phyloP scores from a whole-genome alignment of 1,139 yeast species.

The Magnusiomyces fungicola region DNA sequence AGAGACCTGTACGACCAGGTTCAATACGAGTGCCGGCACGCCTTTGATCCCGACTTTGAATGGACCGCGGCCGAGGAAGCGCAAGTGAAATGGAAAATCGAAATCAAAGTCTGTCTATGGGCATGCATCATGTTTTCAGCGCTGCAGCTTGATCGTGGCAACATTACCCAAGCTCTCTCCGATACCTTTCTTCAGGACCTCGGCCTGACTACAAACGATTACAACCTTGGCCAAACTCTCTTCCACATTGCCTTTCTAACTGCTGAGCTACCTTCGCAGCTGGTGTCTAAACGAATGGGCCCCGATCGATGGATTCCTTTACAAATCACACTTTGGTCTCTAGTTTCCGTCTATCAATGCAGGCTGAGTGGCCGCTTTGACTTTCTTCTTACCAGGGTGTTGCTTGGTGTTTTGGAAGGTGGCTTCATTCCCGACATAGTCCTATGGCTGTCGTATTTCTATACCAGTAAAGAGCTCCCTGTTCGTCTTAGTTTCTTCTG shows the following conservation, averaged over 20 bases:
- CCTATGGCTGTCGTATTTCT: constrained; percentile 48
- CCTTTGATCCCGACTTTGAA: constrained; percentile 41
- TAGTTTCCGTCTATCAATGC: constrained; percentile 43
- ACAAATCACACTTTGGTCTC: constrained; percentile 45
- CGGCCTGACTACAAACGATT: constrained; percentile 41
- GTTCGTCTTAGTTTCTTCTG: constrained; percentile 45
- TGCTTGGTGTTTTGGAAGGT: constrained; percentile 45
- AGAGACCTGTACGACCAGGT: constrained; percentile 36
- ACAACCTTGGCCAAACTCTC: constrained; percentile 44
- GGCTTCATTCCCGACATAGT: constrained; percentile 50
- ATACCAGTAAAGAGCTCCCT: constrained; percentile 43
- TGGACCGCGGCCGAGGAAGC: constrained; percentile 44
- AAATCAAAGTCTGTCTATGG: constrained; percentile 39
- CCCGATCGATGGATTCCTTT: constrained; percentile 50
- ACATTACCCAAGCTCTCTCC: constrained; percentile 44
- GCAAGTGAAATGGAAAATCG: constrained; percentile 36
- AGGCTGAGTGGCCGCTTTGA: constrained; percentile 34
- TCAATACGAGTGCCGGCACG: constrained; percentile 40
- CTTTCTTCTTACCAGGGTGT: constrained; percentile 39
- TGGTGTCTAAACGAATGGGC: constrained; percentile 45
- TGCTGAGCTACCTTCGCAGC: constrained; percentile 50
- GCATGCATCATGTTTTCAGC: constrained; percentile 46
- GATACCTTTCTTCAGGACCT: constrained; percentile 43
- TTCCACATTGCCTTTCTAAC: constrained; percentile 39
- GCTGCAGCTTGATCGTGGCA: constrained; percentile 47